Percentiles rank a stretch among this genome's conserved stretches.
Conservation (phyloP, 2,329 filamentous ascomycete species). For the Hypoxylon sp. region DNA sequence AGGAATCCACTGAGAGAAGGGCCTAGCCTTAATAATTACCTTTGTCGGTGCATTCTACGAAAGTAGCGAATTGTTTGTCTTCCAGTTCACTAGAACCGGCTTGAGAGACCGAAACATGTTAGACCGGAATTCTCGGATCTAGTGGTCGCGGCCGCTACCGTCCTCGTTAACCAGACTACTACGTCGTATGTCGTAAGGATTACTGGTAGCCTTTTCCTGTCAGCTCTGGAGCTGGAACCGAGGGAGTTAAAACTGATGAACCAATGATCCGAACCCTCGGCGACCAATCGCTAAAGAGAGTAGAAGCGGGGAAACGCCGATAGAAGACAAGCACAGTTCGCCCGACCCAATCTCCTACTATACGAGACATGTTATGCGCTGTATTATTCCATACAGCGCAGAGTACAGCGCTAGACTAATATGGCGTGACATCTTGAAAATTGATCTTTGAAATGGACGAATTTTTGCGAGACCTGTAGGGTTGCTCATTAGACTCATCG, state of each 20-base stretch:
- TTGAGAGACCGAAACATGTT: not conserved
- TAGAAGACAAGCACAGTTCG: constrained; percentile 12
- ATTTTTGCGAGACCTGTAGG: not conserved
- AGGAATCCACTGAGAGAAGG: not conserved
- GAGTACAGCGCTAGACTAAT: constrained; percentile 22
- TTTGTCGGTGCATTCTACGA: constrained; percentile 16
- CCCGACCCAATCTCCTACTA: constrained; percentile 19
- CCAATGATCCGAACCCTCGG: constrained; percentile 21
- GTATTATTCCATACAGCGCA: constrained; percentile 14
- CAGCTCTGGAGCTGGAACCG: constrained; percentile 20
- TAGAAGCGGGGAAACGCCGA: constrained; percentile 20
- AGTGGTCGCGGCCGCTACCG: constrained; percentile 24
- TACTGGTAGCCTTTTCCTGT: constrained; percentile 21
- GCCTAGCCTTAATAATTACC: constrained; percentile 7
- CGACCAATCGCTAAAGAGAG: constrained; percentile 14
- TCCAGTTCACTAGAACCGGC: not conserved
- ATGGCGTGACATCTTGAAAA: constrained; percentile 8
- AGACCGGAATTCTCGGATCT: constrained; percentile 26
- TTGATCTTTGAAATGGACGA: not conserved
- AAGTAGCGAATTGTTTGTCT: constrained; percentile 8
- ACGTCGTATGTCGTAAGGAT: constrained; percentile 30
- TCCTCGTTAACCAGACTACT: constrained; percentile 14
- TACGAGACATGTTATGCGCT: constrained; percentile 29
- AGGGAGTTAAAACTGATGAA: constrained; percentile 15
- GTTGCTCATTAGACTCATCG: not conserved